Evolutionary conservation across 2,329 filamentous ascomycete genomes (phyloP).

Genomic region (Dryadomyces quercivorus): DNA sequence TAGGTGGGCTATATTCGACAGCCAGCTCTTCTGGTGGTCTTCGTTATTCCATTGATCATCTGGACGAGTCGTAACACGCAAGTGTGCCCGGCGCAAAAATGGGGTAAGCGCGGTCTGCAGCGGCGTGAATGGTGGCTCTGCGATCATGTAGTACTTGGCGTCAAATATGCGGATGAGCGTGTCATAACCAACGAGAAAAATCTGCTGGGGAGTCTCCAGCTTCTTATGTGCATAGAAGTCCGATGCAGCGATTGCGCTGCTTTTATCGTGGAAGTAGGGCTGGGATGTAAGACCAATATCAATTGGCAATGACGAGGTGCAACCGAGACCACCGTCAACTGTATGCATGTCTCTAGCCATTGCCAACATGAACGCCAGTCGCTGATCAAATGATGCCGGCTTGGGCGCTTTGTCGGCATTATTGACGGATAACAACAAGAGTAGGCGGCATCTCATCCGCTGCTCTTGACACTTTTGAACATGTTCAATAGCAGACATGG

Average conservation of each 20-base stretch:
- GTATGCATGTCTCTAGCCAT: slow-evolving; percentile 46
- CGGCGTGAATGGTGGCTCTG: slow-evolving; percentile 13
- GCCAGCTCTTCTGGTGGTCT: slow-evolving; percentile 40
- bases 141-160: slow-evolving; percentile 53
- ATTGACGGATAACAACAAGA: slow-evolving; percentile 49
- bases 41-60: slow-evolving; percentile 47
- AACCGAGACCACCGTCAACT: slow-evolving; percentile 10
- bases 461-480: slow-evolving; percentile 4
- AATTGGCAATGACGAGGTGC: slow-evolving; percentile 18
- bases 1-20: slow-evolving; percentile 34
- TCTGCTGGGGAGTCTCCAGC: slow-evolving; percentile 30
- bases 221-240: slow-evolving; percentile 25
- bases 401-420: slow-evolving; percentile 56
- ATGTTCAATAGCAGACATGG: slow-evolving; percentile 29
- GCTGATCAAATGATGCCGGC: slow-evolving; percentile 54
- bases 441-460: slow-evolving; percentile 24
- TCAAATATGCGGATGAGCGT: slow-evolving; percentile 62
- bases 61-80: slow-evolving; percentile 53
- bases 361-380: slow-evolving; percentile 59
- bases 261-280: slow-evolving; percentile 67
- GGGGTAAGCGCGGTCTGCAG: slow-evolving; percentile 45
- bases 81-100: slow-evolving; percentile 49
- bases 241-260: slow-evolving; percentile 37
- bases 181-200: slow-evolving; percentile 65
- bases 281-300: slow-evolving; percentile 61